Conservation (phyloP, 2,329 filamentous ascomycete species). For the Drechslerella coelobrocha region DNA sequence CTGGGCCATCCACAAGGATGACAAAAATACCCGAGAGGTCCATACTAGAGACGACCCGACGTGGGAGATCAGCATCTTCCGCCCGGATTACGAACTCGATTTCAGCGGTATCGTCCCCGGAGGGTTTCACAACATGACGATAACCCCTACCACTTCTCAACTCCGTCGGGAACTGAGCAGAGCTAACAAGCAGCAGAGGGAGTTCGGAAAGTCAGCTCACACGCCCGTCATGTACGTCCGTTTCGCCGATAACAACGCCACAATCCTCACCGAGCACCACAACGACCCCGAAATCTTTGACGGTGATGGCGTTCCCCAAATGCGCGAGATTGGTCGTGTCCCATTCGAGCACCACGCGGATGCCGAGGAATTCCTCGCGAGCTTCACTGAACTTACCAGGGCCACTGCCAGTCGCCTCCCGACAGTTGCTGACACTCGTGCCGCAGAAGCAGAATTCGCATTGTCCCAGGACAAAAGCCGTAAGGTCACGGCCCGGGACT, state of each 20-base stretch:
- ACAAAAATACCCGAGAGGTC: conserved; percentile 12
- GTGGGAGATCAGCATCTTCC: conserved; percentile 31
- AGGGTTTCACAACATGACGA: conserved; percentile 36
- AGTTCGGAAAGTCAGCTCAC: conserved; percentile 2
- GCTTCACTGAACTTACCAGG: conserved; percentile 17
- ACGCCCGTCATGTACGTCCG: conserved; percentile 28
- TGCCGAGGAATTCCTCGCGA: conserved; percentile 13
- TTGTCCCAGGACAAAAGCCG: neutral
- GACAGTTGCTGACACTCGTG: conserved; percentile 16
- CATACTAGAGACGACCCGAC: conserved; percentile 27
- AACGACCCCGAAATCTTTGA: conserved; percentile 25
- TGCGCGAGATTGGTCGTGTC: conserved; percentile 10
- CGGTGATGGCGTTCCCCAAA: conserved; percentile 9
- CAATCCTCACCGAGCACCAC: conserved; percentile 26
- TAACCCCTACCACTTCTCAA: conserved; percentile 5
- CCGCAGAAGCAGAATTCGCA: neutral
- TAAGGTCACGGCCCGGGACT: neutral
- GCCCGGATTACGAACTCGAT: conserved; percentile 2
- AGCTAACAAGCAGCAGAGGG: conserved; percentile 10
- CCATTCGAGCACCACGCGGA: conserved; percentile 10
- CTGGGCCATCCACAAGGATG: conserved; percentile 41
- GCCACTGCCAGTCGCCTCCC: conserved; percentile 18
- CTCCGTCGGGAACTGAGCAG: conserved; percentile 4
- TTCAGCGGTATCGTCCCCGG: conserved; percentile 12
- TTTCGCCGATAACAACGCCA: conserved; percentile 20